A percentile compares a stretch with the other conserved stretches of the same genome.
These are phyloP conservation scores for Volvox reticuliferus DNA, from an alignment of 139 green algal genomes.

Conservation along the genomic window DNA sequence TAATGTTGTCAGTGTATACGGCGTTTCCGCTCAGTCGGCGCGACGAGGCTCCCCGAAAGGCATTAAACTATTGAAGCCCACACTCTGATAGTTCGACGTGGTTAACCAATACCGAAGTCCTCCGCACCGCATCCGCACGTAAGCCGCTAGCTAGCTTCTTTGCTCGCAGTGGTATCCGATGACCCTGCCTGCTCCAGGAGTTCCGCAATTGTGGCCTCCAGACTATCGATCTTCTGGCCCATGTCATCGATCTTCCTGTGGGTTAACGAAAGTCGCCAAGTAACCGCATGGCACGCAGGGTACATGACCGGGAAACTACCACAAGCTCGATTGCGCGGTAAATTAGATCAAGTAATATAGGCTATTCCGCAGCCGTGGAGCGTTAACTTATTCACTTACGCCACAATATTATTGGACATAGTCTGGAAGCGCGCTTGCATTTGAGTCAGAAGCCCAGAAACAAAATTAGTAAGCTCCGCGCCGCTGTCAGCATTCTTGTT, in stretches of 20 bases:
- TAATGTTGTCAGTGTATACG: too few species aligned
- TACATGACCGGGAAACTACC: background rate
- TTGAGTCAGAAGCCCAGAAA: conserved; percentile 60
- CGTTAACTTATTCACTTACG: background rate
- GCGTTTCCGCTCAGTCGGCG: too few species aligned
- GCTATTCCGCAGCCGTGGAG: too few species aligned
- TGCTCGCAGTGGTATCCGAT: background rate
- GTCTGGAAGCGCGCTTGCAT: conserved; percentile 70
- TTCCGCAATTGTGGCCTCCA: conserved; percentile 74
- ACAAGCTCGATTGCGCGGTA: too few species aligned
- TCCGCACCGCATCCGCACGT: background rate
- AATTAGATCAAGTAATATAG: too few species aligned
- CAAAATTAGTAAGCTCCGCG: conserved; percentile 54
- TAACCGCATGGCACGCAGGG: background rate
- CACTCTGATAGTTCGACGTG: too few species aligned
- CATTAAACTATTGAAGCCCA: too few species aligned
- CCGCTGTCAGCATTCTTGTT: conserved; percentile 4
- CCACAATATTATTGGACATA: conserved; percentile 74
- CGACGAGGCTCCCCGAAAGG: too few species aligned
- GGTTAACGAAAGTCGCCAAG: background rate
- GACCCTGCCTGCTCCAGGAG: conserved; percentile 65
- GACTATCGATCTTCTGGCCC: conserved; percentile 70
- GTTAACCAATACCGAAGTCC: too few species aligned
- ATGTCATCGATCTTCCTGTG: conserved; percentile 71
- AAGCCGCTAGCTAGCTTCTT: background rate